Percentiles rank a stretch among this genome's conserved stretches.
Evolutionary conservation across 495 filamentous ascomycete genomes (phyloP).

Genomic region (Schizothecium vesticola): DNA sequence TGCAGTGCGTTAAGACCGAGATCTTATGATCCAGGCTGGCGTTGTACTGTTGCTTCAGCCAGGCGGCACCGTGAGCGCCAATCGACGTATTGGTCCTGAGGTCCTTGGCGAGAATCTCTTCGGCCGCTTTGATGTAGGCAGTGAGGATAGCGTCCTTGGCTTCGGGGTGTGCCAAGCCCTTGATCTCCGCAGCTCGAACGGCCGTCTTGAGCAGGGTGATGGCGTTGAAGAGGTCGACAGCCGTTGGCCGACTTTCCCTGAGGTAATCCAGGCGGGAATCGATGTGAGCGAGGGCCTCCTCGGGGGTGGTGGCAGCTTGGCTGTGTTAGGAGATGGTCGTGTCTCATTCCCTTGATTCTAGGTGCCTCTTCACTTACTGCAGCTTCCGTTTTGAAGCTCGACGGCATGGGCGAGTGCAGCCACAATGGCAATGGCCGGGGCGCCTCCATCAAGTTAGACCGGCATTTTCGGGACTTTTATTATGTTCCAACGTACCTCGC

Average conservation of each 20-base stretch:
- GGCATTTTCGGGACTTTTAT: no score
- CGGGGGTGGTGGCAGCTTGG: constrained; percentile 32
- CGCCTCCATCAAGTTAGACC: constrained; percentile 40
- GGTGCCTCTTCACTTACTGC: constrained; percentile 30
- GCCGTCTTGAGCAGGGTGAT: constrained; percentile 67
- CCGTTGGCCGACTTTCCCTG: constrained; percentile 80
- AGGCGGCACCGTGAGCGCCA: constrained; percentile 75
- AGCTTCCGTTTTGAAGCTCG: constrained; percentile 54
- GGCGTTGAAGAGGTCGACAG: constrained; percentile 90
- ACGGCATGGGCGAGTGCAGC: constrained; percentile 82
- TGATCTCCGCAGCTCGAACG: constrained; percentile 36
- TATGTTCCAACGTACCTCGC: constrained; percentile 19
- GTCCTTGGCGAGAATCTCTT: constrained; percentile 84
- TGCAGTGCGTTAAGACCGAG: constrained; percentile 90
- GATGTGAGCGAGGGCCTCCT: constrained; percentile 63
- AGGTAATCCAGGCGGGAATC: constrained; percentile 73
- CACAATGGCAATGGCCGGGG: constrained; percentile 95
- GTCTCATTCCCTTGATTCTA: not conserved
- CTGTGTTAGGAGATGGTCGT: not conserved
- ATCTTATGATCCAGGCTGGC: constrained; percentile 43
- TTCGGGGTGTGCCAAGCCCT: constrained; percentile 27
- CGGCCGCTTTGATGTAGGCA: constrained; percentile 71
- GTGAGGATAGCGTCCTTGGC: constrained; percentile 45
- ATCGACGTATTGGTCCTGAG: constrained; percentile 79
- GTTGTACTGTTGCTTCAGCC: constrained; percentile 55